phyloP scores from a whole-genome alignment of 768 basidiomycete genomes.

The Phlebiopsis gigantea region DNA sequence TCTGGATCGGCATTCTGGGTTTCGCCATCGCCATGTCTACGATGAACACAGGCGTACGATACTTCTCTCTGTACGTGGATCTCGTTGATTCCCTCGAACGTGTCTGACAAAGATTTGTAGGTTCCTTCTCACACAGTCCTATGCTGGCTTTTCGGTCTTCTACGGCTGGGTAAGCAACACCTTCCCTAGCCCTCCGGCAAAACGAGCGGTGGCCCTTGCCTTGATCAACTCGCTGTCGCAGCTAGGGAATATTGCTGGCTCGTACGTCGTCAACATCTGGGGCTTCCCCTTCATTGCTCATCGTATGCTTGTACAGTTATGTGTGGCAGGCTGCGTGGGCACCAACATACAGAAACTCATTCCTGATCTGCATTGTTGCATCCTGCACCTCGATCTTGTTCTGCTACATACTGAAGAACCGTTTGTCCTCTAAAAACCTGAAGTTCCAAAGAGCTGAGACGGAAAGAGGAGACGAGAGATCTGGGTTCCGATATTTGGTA shows the following conservation, averaged over 20 bases:
- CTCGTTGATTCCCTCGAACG: background rate
- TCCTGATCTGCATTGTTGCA: conserved; percentile 32
- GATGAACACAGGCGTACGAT: conserved; percentile 56
- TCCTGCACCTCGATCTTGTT: conserved; percentile 26
- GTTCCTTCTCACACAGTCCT: conserved; percentile 73
- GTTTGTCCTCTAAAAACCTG: conserved; percentile 20
- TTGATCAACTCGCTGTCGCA: conserved; percentile 77
- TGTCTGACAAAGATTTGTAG: conserved; percentile 31
- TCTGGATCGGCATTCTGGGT: conserved; percentile 57
- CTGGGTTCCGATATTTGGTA: conserved; percentile 46
- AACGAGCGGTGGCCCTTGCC: conserved; percentile 81
- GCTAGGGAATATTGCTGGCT: conserved; percentile 77
- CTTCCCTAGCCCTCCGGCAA: conserved; percentile 75
- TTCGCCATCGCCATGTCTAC: conserved; percentile 62
- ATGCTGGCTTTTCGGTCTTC: conserved; percentile 65
- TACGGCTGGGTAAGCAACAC: conserved; percentile 48
- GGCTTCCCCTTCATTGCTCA: background rate
- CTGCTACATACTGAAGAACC: conserved; percentile 25
- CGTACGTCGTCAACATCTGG: conserved; percentile 24
- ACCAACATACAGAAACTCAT: conserved; percentile 64
- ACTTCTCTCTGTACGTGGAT: conserved; percentile 49
- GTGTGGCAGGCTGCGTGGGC: conserved; percentile 68
- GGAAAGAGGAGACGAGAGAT: conserved; percentile 34
- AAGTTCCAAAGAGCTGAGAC: conserved; percentile 32
- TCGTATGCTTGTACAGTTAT: conserved; percentile 37